phyloP scores from a whole-genome alignment of 345 rosid genomes.

The Cardamine occulta region DNA sequence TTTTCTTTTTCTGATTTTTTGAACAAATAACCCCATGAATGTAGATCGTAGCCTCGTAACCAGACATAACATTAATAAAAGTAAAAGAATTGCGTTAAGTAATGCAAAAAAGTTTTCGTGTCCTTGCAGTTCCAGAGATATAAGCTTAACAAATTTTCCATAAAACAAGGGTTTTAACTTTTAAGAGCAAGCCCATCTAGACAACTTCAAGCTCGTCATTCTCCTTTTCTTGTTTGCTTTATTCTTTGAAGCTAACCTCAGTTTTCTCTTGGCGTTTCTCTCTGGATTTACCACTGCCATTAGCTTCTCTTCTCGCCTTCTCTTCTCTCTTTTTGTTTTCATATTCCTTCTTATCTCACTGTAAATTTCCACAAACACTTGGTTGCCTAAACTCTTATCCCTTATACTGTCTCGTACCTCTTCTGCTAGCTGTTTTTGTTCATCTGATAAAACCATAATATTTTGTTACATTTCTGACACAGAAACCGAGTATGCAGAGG shows the following conservation, averaged over 20 bases:
- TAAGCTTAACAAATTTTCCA: constrained; percentile 3
- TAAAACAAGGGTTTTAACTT: background rate
- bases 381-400: constrained; percentile 54
- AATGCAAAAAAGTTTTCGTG: too few relatives aligned
- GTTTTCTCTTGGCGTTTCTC: constrained; percentile 86
- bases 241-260: constrained; percentile 73
- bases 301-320: constrained; percentile 73
- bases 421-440: constrained; percentile 70
- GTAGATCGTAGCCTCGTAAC: too few relatives aligned
- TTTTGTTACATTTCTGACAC: constrained; percentile 19
- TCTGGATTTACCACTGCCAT: constrained; percentile 88
- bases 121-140: too few relatives aligned
- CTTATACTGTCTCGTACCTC: constrained; percentile 65
- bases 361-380: constrained; percentile 60
- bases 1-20: too few relatives aligned
- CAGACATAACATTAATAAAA: too few relatives aligned
- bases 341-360: constrained; percentile 64
- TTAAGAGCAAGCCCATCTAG: constrained; percentile 61
- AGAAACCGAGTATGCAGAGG: background rate
- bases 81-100: too few relatives aligned
- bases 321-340: constrained; percentile 71
- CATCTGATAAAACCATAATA: constrained; percentile 51
- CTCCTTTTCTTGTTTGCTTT: constrained; percentile 79
- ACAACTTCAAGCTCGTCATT: constrained; percentile 68
- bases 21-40: too few relatives aligned